Conservation (phyloP, 2,329 filamentous ascomycete genomes). For the Xylariaceae sp. region DNA sequence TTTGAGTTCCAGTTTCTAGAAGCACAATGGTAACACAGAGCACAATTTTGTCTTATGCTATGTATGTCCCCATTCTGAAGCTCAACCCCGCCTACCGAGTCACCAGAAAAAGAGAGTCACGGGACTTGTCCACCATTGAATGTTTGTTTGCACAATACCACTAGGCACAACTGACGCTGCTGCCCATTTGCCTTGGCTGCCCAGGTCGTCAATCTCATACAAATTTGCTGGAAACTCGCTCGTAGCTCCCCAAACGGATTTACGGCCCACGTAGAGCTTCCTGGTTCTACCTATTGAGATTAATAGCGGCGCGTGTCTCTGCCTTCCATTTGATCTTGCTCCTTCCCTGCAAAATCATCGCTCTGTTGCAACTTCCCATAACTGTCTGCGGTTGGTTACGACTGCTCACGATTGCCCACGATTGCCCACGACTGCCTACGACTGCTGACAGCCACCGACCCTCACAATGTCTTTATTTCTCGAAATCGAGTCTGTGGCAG, state of each 20-base stretch:
- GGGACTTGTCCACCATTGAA: no score
- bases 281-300: no score
- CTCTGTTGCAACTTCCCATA: no score
- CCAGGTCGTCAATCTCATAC: neutral
- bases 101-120: no score
- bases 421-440: neutral
- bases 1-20: neutral
- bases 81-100: neutral
- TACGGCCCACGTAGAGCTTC: no score
- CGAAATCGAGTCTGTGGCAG: constrained; percentile 10
- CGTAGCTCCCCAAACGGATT: no score
- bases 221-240: neutral
- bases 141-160: neutral
- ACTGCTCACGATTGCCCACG: no score
- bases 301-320: neutral
- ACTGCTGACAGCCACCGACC: neutral
- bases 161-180: neutral
- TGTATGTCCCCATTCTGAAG: neutral
- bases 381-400: no score
- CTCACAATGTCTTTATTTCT: neutral
- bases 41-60: neutral
- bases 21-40: neutral
- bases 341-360: neutral
- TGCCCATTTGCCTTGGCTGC: neutral
- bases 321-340: neutral